These are phyloP conservation scores for Sophora flavescens DNA, from an alignment of 306 rosid species.

Conservation along the genomic window DNA sequence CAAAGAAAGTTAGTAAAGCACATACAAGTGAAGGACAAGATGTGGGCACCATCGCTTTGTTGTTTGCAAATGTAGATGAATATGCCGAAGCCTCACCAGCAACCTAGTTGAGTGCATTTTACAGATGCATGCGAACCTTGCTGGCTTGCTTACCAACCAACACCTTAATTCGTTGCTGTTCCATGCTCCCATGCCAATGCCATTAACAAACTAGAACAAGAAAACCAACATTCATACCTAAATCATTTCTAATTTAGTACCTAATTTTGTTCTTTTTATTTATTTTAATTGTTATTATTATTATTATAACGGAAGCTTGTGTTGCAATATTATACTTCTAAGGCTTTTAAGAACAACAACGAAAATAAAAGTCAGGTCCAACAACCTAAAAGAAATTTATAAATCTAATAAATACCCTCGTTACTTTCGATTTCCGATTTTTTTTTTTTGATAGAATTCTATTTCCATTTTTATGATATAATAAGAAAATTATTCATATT, in stretches of 20 bases:
- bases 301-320: slow-evolving; percentile 14
- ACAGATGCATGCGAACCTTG: slow-evolving; percentile 40
- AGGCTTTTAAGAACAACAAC: slow-evolving; percentile 3
- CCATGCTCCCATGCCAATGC: slow-evolving; percentile 36
- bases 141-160: slow-evolving; percentile 69
- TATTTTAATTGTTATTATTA: not conserved
- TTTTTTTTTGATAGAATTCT: no score
- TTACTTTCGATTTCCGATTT: slow-evolving; percentile 3
- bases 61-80: slow-evolving; percentile 19
- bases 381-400: slow-evolving; percentile 27
- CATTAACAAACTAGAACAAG: slow-evolving; percentile 45
- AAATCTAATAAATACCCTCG: slow-evolving; percentile 16
- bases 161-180: slow-evolving; percentile 56
- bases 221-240: slow-evolving; percentile 53
- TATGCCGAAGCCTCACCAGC: slow-evolving; percentile 42
- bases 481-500: not conserved
- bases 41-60: slow-evolving; percentile 51
- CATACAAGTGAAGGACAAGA: slow-evolving; percentile 47
- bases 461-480: not conserved
- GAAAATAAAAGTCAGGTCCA: slow-evolving; percentile 22
- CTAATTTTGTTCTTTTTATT: slow-evolving; percentile 21
- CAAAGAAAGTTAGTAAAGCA: slow-evolving; percentile 47
- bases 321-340: slow-evolving; percentile 28
- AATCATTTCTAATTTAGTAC: slow-evolving; percentile 37
- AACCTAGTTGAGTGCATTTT: slow-evolving; percentile 43